Conservation (phyloP, 208 protist species). For the Angomonas ambiguus region DNA sequence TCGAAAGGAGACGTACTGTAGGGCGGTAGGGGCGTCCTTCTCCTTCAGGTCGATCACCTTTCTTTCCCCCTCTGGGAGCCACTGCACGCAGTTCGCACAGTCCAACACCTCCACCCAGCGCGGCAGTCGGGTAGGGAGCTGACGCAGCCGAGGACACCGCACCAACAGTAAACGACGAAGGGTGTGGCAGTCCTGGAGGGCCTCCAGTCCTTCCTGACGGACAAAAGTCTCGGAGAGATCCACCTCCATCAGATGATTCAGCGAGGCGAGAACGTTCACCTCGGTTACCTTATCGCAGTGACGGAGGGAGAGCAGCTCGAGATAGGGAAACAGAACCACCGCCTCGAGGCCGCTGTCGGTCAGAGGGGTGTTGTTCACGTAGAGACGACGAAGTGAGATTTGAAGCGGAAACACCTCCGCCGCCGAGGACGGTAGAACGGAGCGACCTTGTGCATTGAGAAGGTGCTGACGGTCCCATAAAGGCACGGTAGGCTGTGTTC, state of each 20-base stretch:
- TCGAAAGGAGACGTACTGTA: slow-evolving; percentile 30
- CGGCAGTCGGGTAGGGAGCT: slow-evolving; percentile 18
- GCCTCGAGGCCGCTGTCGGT: slow-evolving; percentile 14
- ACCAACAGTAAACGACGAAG: slow-evolving; percentile 30
- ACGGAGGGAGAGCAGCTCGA: slow-evolving; percentile 18
- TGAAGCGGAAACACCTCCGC: slow-evolving; percentile 7
- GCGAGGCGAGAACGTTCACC: slow-evolving; percentile 26
- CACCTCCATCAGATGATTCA: slow-evolving; percentile 27
- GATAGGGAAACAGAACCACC: slow-evolving; percentile 1
- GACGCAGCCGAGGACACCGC: slow-evolving; percentile 25
- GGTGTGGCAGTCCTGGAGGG: slow-evolving; percentile 18
- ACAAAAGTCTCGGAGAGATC: slow-evolving; percentile 34
- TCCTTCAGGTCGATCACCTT: background rate
- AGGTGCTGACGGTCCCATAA: background rate
- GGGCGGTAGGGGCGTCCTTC: background rate
- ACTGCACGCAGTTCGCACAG: background rate
- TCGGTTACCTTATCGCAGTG: slow-evolving; percentile 15
- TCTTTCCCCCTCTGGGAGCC: background rate
- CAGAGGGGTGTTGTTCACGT: slow-evolving; percentile 19
- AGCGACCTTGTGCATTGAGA: too few species aligned
- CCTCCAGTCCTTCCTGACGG: slow-evolving; percentile 20
- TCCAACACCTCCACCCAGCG: background rate
- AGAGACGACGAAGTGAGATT: slow-evolving; percentile 14
- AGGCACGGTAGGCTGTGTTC: background rate
- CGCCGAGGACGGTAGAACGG: too few species aligned